A percentile compares a stretch with the other conserved stretches of the same genome.
Conservation (phyloP, 805 yeast genomes). For the Starmerella cellae region DNA sequence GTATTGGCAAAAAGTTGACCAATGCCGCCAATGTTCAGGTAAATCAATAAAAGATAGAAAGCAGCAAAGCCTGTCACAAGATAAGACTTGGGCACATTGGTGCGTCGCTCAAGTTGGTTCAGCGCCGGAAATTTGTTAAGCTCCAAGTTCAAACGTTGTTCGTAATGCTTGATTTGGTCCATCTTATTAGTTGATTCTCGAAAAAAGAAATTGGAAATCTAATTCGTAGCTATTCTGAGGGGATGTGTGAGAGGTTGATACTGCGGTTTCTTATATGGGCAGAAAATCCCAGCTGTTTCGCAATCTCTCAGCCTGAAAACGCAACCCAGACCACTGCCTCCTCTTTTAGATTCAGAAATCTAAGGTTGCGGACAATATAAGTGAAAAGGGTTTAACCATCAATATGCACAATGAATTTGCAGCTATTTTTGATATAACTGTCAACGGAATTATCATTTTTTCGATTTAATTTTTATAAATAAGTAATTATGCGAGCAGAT, state of each 20-base stretch:
- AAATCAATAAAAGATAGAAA: slow-evolving; percentile 61
- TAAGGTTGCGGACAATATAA: too few species aligned
- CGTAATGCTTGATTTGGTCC: slow-evolving; percentile 11
- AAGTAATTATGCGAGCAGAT: not conserved
- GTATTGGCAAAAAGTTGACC: slow-evolving; percentile 89
- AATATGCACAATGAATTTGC: too few species aligned
- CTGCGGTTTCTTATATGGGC: not conserved
- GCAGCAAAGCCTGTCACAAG: slow-evolving; percentile 53
- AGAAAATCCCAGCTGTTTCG: too few species aligned
- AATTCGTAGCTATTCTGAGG: too few species aligned
- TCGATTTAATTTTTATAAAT: too few species aligned
- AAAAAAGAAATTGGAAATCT: too few species aligned
- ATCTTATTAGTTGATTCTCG: not conserved
- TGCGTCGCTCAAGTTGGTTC: slow-evolving; percentile 25
- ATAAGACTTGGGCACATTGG: slow-evolving; percentile 64
- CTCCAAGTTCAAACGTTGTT: slow-evolving; percentile 21
- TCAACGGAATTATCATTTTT: too few species aligned
- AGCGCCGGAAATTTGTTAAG: slow-evolving; percentile 26
- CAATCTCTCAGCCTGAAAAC: too few species aligned
- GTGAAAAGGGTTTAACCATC: too few species aligned
- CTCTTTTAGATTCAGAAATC: too few species aligned
- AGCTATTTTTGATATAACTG: too few species aligned
- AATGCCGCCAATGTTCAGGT: slow-evolving; percentile 84
- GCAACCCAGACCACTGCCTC: too few species aligned
- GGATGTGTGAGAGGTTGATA: not conserved